phyloP scores from a whole-genome alignment of 495 filamentous ascomycete genomes.

The Penicillium arizonense region DNA sequence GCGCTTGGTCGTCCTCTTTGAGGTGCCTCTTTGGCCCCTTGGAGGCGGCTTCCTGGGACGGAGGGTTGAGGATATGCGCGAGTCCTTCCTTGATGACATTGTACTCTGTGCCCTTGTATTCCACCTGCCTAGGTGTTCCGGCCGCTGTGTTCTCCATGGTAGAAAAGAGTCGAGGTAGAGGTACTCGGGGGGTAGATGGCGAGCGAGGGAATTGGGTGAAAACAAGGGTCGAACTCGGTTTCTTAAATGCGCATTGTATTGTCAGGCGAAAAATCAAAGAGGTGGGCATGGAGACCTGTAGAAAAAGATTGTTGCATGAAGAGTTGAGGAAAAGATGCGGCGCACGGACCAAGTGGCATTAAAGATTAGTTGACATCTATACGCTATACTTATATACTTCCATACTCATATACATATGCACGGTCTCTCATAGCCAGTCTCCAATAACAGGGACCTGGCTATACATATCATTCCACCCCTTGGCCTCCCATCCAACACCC shows the following conservation, averaged over 20 bases:
- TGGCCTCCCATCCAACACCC: conserved; percentile 74
- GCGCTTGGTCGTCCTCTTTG: conserved; percentile 52
- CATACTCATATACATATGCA: conserved; percentile 6
- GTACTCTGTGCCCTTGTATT: conserved; percentile 52
- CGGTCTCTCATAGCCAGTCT: conserved; percentile 39
- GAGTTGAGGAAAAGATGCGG: conserved; percentile 18
- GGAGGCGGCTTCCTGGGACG: conserved; percentile 44
- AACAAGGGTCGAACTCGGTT: background rate
- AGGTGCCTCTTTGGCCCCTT: conserved; percentile 40
- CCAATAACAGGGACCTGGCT: conserved; percentile 52
- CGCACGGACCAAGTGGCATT: conserved; percentile 18
- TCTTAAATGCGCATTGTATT: conserved; percentile 15
- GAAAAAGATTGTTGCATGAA: conserved; percentile 5
- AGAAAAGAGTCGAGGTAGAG: conserved; percentile 6
- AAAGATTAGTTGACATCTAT: background rate
- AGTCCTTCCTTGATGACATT: conserved; percentile 66
- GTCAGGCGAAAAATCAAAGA: conserved; percentile 1
- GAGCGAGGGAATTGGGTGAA: background rate
- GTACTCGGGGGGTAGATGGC: background rate
- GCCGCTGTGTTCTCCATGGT: conserved; percentile 18
- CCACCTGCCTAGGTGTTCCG: conserved; percentile 20
- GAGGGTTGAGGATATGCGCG: conserved; percentile 63
- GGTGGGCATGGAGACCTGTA: conserved; percentile 14
- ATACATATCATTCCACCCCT: conserved; percentile 72
- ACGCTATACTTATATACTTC: conserved; percentile 5